These are phyloP conservation scores for Herpetomonas samuelpessoai DNA, from an alignment of 208 protist species.

Conservation along the genomic window DNA sequence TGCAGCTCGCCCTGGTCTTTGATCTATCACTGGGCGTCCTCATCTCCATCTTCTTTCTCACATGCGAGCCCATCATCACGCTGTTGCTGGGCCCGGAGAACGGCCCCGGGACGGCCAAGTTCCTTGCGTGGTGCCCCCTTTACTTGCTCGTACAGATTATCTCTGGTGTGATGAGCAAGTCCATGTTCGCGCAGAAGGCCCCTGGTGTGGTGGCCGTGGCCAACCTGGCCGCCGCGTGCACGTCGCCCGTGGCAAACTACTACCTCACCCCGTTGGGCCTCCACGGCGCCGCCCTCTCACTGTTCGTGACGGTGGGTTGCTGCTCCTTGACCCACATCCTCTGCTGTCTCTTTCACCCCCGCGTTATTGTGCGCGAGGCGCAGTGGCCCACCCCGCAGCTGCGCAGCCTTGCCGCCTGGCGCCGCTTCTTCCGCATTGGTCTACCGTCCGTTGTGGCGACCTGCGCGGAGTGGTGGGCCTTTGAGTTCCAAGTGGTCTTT, in stretches of 20 bases:
- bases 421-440: constrained; percentile 46
- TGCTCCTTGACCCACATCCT: constrained; percentile 36
- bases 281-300: constrained; percentile 42
- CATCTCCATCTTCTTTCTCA: constrained; percentile 54
- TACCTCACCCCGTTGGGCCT: constrained; percentile 55
- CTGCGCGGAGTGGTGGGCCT: constrained; percentile 78
- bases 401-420: constrained; percentile 31
- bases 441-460: constrained; percentile 51
- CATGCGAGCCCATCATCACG: constrained; percentile 30
- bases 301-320: constrained; percentile 27
- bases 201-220: constrained; percentile 42
- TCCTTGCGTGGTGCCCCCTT: constrained; percentile 43
- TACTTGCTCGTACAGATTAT: constrained; percentile 64
- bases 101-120: constrained; percentile 35
- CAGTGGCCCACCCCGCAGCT: constrained; percentile 59
- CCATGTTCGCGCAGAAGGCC: constrained; percentile 59
- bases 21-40: constrained; percentile 37
- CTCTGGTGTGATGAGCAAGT: constrained; percentile 55
- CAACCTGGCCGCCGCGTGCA: constrained; percentile 43
- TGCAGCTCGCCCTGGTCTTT: constrained; percentile 54
- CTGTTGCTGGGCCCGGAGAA: constrained; percentile 38
- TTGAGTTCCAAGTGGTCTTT: constrained; percentile 63
- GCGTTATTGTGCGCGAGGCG: constrained; percentile 40
- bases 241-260: constrained; percentile 52
- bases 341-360: constrained; percentile 46